Evolutionary conservation across 139 green algal genomes (phyloP), one percentile per base, ranked within the genome.

Genomic region (Chlorella vulgaris): DNA sequence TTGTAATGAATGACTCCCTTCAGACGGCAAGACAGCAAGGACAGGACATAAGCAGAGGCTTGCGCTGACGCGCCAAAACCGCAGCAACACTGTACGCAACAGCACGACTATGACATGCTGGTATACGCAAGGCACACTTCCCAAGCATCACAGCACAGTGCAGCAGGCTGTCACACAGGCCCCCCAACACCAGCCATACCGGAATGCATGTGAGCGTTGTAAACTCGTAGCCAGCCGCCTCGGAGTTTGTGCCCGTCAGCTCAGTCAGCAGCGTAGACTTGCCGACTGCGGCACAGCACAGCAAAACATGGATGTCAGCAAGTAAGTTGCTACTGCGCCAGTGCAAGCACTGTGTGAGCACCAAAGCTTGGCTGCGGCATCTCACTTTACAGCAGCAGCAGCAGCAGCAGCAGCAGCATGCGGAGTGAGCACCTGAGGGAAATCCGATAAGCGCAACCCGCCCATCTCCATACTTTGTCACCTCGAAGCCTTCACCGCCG

Each of bases 1-100:
- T 99, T 99, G 93, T 99, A 99, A 83, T 99, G 96, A 85, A 99
- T 99, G 35, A 99, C 93, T 60, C 87, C 97, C 55, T 65, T 15
- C 76, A 92, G 92, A 40, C 86, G 88, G 90, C 96, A 98, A 4
- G 95, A 98, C 1, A 98, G 89, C 2, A 55, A 15, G 47, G 47
- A 10, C 10, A 55, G 47, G 15, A 55, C 10, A 15, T 55, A 15
- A 55, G 13, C 47, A 15, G 10, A 15, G 10, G 47, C 15, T 55
- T 55, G 13, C 10, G 15, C 15, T 55, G 47, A n/a, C n/a, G n/a
- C n/a, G n/a, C n/a, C n/a, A n/a, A n/a, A n/a, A n/a, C n/a, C n/a
- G n/a, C n/a, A n/a, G n/a, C n/a, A n/a, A n/a, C n/a, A n/a, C n/a
- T n/a, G n/a, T n/a, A n/a, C n/a, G n/a, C n/a, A n/a, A n/a, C n/a